These are phyloP conservation scores for Leersia perrieri DNA, from an alignment of 176 grass and related monocot genomes.

Conservation along the genomic window DNA sequence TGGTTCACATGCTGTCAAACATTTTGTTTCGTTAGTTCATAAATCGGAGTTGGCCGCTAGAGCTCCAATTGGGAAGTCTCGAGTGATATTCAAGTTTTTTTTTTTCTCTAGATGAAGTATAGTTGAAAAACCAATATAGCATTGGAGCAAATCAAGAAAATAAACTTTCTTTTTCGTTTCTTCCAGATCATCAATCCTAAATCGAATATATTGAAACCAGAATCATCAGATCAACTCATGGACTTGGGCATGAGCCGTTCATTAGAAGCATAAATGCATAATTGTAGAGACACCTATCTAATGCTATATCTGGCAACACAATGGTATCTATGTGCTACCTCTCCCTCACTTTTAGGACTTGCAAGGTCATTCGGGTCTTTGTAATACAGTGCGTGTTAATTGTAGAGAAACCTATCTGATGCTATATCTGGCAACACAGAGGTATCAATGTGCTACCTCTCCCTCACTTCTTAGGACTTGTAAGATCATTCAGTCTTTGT, in stretches of 20 bases:
- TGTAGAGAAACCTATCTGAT: neutral
- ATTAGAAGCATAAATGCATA: slow-evolving; percentile 16
- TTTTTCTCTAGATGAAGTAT: neutral
- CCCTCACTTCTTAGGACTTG: neutral
- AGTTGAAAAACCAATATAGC: neutral
- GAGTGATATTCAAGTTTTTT: neutral
- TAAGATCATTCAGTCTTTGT: neutral
- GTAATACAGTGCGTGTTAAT: neutral
- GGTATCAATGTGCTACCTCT: neutral
- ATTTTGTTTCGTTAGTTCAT: slow-evolving; percentile 5
- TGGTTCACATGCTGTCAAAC: neutral
- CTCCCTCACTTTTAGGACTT: neutral
- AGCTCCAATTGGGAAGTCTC: neutral
- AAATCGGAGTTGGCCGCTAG: slow-evolving; percentile 2
- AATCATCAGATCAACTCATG: neutral
- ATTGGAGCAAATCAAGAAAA: neutral
- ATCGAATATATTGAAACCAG: neutral
- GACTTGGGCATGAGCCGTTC: slow-evolving; percentile 21
- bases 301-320: neutral
- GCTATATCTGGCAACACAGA: neutral
- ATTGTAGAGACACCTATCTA: neutral
- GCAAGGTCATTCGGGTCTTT: neutral
- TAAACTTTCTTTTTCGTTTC: neutral
- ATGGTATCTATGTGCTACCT: slow-evolving; percentile 3
- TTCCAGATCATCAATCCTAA: neutral